Evolutionary conservation across 805 yeast species (phyloP), one percentile per base, ranked within the genome.

Genomic region (Suhomyces emberorum): DNA sequence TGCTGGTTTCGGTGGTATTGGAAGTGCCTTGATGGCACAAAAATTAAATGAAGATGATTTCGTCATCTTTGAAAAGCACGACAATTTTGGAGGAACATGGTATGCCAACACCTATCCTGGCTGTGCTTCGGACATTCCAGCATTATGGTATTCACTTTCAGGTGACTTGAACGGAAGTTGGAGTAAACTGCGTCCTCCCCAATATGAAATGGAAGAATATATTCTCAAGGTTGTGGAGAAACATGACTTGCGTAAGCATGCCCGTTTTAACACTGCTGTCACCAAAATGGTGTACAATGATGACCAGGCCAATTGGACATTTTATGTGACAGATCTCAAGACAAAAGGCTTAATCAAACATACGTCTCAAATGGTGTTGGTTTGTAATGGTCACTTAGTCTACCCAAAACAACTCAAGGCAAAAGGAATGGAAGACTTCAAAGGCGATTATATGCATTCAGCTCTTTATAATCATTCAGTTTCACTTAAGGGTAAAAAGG

Each of bases 21-120:
- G 59, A n/a, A 35, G 61, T 9, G 60, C 67, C 2, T 31, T 65
- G 25, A 49, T 52, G 32, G 45, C 54, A 29, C 49, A 57, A 25
- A 46, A 56, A 16, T 45, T 59, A 39, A 50, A 56, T 12, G 55
- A 49, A 18, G 44, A 54, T 7, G 68, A 61, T 42, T 57, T 59
- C 35, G 55, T 46, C 5, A 50, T 67, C 10, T 63, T 67, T 35
- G 72, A 67, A 37, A 63, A 62, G 38, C 70, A 65, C 41, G 53
- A 51, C 32, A 47, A 59, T 29, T 62, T 63, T 44, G 71, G 72
- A 12, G 71, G 72, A 10, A 65, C 71, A 15, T 67, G 72, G 72
- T 65, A 59, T 48, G 71, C 71, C 14, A 67, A 67, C 43, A 62
- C 70, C 4, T 67, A 65, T 39, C 72, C 72, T 2, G 71, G 71